Evolutionary conservation across 306 rosid species (phyloP).

Genomic region (Oemleria cerasiformis): DNA sequence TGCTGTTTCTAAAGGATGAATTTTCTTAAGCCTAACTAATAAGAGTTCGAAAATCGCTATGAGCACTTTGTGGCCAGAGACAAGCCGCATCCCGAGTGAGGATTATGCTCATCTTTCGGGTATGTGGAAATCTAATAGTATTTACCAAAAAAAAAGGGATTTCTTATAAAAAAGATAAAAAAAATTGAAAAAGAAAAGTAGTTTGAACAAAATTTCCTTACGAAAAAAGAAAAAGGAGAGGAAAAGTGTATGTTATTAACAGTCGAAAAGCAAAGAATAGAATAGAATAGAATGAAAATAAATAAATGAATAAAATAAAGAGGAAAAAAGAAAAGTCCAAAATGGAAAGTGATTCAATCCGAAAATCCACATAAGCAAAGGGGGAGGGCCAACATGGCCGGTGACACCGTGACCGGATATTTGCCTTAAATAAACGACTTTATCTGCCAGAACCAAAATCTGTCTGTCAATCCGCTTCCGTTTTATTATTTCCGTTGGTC

Average conservation of each 20-base stretch:
- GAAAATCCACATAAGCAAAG: constrained; percentile 18
- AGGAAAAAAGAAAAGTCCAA: background rate
- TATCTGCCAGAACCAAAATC: constrained; percentile 13
- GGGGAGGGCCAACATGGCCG: constrained; percentile 43
- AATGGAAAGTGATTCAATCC: constrained; percentile 6
- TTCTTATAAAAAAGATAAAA: too few species aligned
- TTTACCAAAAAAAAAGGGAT: too few species aligned
- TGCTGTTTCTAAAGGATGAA: too few species aligned
- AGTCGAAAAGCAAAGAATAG: background rate
- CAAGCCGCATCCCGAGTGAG: too few species aligned
- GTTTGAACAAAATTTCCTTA: background rate
- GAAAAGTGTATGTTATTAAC: background rate
- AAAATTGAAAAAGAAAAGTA: background rate
- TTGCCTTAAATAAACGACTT: constrained; percentile 63
- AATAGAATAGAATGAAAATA: background rate
- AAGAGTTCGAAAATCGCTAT: too few species aligned
- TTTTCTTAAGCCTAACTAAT: too few species aligned
- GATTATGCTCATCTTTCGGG: too few species aligned
- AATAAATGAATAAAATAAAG: too few species aligned
- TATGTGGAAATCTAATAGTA: too few species aligned
- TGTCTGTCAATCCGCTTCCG: background rate
- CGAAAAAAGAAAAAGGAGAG: background rate
- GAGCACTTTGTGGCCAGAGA: too few species aligned
- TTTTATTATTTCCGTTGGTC: background rate
- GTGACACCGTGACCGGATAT: constrained; percentile 48